Evolutionary conservation across 2,329 filamentous ascomycete species (phyloP), one percentile per base, ranked within the genome.

Genomic region (Ceratocystiopsis minuta): DNA sequence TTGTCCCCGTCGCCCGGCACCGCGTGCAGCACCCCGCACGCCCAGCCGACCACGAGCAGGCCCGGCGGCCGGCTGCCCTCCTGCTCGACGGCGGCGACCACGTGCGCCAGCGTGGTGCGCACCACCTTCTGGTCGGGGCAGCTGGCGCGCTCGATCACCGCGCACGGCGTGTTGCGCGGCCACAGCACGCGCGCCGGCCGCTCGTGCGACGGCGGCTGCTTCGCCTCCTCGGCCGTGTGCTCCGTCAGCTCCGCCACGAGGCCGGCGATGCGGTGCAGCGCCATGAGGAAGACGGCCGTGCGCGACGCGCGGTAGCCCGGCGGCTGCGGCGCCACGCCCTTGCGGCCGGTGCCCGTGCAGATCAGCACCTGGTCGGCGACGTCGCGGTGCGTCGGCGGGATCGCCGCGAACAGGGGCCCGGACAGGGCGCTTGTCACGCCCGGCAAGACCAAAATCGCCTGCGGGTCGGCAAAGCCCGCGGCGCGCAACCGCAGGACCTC

Each of bases 61-160:
- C 90, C 90, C 0, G 90, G 90, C 14, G 90, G 90, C 33, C 88
- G 67, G 50, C 81, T 90, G 0, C 90, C 90, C 54, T 92, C 85
- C 39, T 82, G 75, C 56, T 95, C 86, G 37, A 98, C 77, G 0
- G 90, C 90, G 41, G 76, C 70, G 18, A 71, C 80, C 1, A 96
- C 84, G 52, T 80, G 70, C 51, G 77, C 70, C 18, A 98, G 61
- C 1, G 85, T 94, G 2, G 86, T 90, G 43, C 90, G 70, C 24
- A 98, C 87, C 15, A 98, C 83, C 39, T 88, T 70, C 62, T 98
- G 90, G 55, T 98, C 90, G 0, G 85, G 81, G 55, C 90, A 98
- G 46, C 83, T 93, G 6, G 90, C 90, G 33, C 90, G 72, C 60
- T 98, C 90, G 43, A 98, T 72, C 12, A 98, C 87, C 1, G 88